Conservation (phyloP, 495 filamentous ascomycete genomes). For the Podospora appendiculata region DNA sequence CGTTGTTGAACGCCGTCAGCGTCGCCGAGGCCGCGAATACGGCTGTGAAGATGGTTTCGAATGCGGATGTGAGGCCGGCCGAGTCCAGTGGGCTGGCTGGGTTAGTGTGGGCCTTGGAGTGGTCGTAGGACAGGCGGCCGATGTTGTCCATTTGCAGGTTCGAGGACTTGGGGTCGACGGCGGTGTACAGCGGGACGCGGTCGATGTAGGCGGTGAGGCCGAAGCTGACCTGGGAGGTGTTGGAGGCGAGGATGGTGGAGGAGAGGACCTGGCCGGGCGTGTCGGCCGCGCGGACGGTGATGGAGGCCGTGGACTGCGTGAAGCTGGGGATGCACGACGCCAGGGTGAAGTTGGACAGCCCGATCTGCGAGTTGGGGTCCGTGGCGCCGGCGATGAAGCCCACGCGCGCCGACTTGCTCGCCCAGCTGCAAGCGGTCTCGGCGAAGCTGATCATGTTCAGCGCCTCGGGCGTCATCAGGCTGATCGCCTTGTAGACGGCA, state of each 20-base stretch:
- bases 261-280: background rate
- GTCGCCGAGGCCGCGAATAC: background rate
- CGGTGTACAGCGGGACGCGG: background rate
- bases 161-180: background rate
- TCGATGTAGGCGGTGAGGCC: background rate
- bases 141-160: background rate
- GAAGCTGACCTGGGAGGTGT: background rate
- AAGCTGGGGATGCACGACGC: background rate
- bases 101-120: background rate
- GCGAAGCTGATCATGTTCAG: background rate
- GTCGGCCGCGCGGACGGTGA: background rate
- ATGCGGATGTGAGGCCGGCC: background rate
- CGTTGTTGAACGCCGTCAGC: background rate
- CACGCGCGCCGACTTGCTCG: background rate
- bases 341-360: background rate
- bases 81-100: background rate
- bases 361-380: background rate
- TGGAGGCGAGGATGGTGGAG: background rate
- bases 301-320: background rate
- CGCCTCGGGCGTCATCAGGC: background rate
- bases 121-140: background rate
- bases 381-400: background rate
- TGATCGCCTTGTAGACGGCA: background rate
- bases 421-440: background rate
- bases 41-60: background rate